These are phyloP conservation scores for Fusarium sp. DNA, from an alignment of 2,329 filamentous ascomycete species.

Conservation along the genomic window DNA sequence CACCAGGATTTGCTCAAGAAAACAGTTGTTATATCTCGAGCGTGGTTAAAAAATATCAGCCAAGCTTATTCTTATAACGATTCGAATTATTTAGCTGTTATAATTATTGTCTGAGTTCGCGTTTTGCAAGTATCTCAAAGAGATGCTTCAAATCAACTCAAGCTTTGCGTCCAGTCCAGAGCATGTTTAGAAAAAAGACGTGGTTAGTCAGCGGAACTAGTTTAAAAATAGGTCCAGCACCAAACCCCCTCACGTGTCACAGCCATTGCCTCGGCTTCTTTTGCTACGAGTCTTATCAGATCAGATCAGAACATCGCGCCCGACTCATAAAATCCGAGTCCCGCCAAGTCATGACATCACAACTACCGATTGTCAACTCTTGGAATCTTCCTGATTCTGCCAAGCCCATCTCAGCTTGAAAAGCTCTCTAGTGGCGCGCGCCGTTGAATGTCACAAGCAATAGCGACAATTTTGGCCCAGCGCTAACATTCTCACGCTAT, in stretches of 20 bases:
- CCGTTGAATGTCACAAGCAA: background rate
- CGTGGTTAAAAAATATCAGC: background rate
- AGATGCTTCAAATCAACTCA: too few species aligned
- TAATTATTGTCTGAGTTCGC: fast-evolving
- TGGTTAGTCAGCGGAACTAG: background rate
- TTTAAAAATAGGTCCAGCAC: background rate
- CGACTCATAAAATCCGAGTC: background rate
- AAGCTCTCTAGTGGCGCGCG: background rate
- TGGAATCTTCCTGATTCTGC: background rate
- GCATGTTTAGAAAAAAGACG: too few species aligned
- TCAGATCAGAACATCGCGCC: background rate
- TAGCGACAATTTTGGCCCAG: background rate
- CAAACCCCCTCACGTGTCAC: background rate
- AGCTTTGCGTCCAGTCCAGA: too few species aligned
- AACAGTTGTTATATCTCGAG: fast-evolving
- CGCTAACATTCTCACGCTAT: background rate
- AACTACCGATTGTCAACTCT: background rate
- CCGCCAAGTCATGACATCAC: background rate
- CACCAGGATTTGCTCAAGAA: background rate
- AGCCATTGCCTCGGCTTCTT: background rate
- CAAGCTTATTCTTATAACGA: fast-evolving
- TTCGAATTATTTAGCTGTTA: fast-evolving
- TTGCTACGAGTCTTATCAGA: background rate
- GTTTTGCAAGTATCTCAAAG: fast-evolving
- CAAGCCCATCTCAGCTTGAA: background rate